phyloP scores from a whole-genome alignment of 2,329 filamentous ascomycete species.

The Claviceps fusiformis region DNA sequence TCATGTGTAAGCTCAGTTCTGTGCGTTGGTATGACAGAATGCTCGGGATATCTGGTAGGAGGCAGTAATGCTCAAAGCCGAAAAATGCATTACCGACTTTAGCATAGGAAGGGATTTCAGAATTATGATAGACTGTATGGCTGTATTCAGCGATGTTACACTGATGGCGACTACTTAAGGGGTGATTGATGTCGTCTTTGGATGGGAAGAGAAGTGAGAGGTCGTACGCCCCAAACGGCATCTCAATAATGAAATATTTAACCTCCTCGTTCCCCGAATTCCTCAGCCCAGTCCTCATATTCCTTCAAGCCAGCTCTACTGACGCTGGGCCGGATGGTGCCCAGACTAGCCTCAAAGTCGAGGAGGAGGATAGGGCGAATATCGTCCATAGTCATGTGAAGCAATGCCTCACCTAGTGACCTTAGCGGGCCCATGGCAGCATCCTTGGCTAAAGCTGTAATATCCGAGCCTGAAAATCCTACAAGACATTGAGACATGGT shows the following conservation, averaged over 20 bases:
- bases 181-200: not conserved
- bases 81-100: not conserved
- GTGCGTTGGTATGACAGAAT: not conserved
- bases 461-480: constrained; percentile 98
- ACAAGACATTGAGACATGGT: constrained; percentile 1
- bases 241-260: constrained; percentile 19
- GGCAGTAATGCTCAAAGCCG: not conserved
- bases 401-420: constrained; percentile 74
- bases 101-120: not conserved
- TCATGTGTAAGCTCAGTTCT: not conserved
- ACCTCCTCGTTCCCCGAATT: constrained; percentile 85
- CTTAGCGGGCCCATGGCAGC: constrained; percentile 93
- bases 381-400: constrained; percentile 87
- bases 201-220: not conserved
- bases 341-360: constrained; percentile 76
- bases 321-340: constrained; percentile 80
- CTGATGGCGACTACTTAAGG: not conserved
- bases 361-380: constrained; percentile 72
- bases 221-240: not conserved
- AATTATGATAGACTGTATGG: not conserved
- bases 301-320: constrained; percentile 71
- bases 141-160: not conserved
- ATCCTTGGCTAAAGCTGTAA: constrained; percentile 92
- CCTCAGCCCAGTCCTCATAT: constrained; percentile 87
- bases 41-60: not conserved